Base-by-base conservation (phyloP, 2,329 filamentous ascomycete species). In the Aschersonia sp. region DNA sequence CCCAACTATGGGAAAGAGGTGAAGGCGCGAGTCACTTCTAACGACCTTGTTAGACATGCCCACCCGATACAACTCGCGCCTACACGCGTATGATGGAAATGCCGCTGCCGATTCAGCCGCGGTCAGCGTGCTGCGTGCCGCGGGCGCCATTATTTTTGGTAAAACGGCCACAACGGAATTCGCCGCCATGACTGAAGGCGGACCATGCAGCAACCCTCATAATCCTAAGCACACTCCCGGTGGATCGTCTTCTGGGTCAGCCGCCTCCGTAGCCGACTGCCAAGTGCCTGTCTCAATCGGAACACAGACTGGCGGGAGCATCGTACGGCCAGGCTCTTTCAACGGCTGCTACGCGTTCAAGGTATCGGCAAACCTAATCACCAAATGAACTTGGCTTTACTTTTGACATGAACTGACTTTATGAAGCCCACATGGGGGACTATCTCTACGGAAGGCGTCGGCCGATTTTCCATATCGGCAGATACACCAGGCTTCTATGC, bases 161-260 rank as follows among this genome's bases (percentile, higher is more conserved):
- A 65, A 65, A 47, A 64, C 63, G 1, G 76, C 72, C 0, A 84
- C 79, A 0, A 80, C 81, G 0, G 78, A 83, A 55, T 83, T 84
- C 53, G 77, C 79, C 0, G 71, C 75, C 2, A 76, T 70, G 0
- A 68, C 67, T 1, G 60, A 66, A 11, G 78, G 78, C 0, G 77
- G 78, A 0, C 68, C 72, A 1, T 67, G 68, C 47, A 79, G 67
- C 46, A 85, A 85, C 56, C 78, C 81, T 0, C 85, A 87, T 53
- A 79, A 85, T 57, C 59, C 65, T 2, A 70, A 68, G 0, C 72
- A 83, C 5, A 84, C 81, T 0, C 81, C 81, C 0, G 81, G 81
- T 1, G 81, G 81, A 43, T 84, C 80, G 0, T 83, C 79, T 0
- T 78, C 79, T 0, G 81, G 82, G 0, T 83, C 80, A 0, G 81